Conservation (phyloP, 345 rosid genomes). For the Murraya paniculata region DNA sequence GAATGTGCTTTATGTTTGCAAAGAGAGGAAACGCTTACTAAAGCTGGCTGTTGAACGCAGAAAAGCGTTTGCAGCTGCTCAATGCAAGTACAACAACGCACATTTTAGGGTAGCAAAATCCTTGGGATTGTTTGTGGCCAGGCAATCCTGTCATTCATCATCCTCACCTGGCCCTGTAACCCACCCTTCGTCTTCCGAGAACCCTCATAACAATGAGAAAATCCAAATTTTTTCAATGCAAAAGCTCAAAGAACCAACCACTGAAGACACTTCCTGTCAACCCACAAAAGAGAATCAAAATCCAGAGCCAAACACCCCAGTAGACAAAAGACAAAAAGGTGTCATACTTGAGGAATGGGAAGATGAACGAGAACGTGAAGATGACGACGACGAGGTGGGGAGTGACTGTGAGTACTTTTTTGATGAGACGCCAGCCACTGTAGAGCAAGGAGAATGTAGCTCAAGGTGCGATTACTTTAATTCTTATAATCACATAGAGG, state of each 20-base stretch:
- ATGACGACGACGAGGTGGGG: neutral
- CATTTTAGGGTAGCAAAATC: slow-evolving; percentile 41
- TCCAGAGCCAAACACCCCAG: slow-evolving; percentile 11
- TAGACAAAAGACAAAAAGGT: neutral
- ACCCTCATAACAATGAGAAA: neutral
- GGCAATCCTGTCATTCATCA: slow-evolving; percentile 33
- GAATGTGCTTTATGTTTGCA: slow-evolving; percentile 34
- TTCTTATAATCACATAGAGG: slow-evolving; percentile 25
- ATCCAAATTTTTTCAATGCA: slow-evolving; percentile 25
- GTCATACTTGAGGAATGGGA: neutral
- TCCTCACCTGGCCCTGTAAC: neutral
- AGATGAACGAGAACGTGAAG: slow-evolving; percentile 3
- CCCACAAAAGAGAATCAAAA: neutral
- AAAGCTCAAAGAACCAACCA: slow-evolving; percentile 17
- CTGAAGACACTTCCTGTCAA: slow-evolving; percentile 1
- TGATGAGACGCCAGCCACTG: slow-evolving; percentile 13
- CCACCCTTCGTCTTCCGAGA: neutral
- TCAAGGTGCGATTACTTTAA: slow-evolving; percentile 43
- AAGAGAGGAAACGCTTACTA: slow-evolving; percentile 35
- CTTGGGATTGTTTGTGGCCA: slow-evolving; percentile 31
- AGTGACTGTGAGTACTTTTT: slow-evolving; percentile 22
- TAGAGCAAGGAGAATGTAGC: neutral
- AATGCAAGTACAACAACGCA: slow-evolving; percentile 39
- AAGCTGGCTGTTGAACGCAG: slow-evolving; percentile 35
- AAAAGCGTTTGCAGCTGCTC: slow-evolving; percentile 40